These are phyloP conservation scores for Kwoniella sp. DNA, from an alignment of 768 basidiomycete genomes.

Conservation along the genomic window DNA sequence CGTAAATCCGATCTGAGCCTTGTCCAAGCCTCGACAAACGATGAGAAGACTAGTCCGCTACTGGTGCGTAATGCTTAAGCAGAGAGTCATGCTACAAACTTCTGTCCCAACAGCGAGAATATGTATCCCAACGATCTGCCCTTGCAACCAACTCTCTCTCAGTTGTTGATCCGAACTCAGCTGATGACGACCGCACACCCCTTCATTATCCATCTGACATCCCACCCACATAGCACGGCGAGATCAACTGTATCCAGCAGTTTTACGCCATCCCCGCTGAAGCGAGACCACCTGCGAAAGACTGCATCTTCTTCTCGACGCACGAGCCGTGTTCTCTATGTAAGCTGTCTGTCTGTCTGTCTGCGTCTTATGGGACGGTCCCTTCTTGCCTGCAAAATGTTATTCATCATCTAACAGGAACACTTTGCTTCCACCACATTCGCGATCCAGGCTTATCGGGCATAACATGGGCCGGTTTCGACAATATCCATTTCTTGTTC, in stretches of 20 bases:
- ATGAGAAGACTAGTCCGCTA: slow-evolving; percentile 35
- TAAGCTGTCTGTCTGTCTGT: no score
- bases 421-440: no score
- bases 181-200: background rate
- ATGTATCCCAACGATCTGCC: no score
- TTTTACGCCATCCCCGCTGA: slow-evolving; percentile 32
- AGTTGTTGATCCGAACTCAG: no score
- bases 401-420: no score
- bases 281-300: slow-evolving; percentile 28
- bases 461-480: slow-evolving; percentile 47
- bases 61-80: slow-evolving; percentile 25
- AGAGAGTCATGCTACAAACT: no score
- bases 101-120: no score
- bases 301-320: slow-evolving; percentile 47
- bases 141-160: background rate
- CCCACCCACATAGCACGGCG: slow-evolving; percentile 42
- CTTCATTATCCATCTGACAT: background rate
- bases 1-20: slow-evolving; percentile 27
- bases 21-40: slow-evolving; percentile 41
- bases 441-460: slow-evolving; percentile 37
- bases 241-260: slow-evolving; percentile 43
- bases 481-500: slow-evolving; percentile 44
- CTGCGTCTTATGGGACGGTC: no score
- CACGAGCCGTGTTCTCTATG: slow-evolving; percentile 52
- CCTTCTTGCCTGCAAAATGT: no score